Percentiles rank a stretch among this genome's conserved stretches.
Conservation (phyloP, 2,329 filamentous ascomycete species). For the Fusarium nanum region DNA sequence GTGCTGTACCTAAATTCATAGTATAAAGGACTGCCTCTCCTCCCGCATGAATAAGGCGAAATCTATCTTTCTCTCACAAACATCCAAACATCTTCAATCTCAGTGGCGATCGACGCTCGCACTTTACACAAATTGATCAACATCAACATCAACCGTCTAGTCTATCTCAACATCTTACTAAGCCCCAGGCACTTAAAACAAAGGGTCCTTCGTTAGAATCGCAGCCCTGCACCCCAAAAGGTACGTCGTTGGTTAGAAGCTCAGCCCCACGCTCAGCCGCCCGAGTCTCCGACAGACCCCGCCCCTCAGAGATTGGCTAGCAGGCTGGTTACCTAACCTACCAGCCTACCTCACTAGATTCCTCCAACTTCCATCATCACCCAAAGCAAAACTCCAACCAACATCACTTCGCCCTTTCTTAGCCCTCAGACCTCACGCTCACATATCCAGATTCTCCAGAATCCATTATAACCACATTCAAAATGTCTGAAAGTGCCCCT, state of each 20-base stretch:
- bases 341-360: conserved; percentile 29
- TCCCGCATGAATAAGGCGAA: neutral
- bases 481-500: conserved; percentile 53
- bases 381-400: conserved; percentile 20
- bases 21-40: conserved; percentile 8
- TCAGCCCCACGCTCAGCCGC: conserved; percentile 34
- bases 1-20: neutral
- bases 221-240: conserved; percentile 33
- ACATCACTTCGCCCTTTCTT: neutral
- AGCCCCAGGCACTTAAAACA: conserved; percentile 13
- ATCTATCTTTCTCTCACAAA: neutral
- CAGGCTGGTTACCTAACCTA: conserved; percentile 22
- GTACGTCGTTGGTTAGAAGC: conserved; percentile 31
- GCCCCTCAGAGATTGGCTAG: conserved; percentile 43
- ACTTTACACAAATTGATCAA: neutral
- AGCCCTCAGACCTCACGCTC: conserved; percentile 3
- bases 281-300: conserved; percentile 30
- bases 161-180: conserved; percentile 5
- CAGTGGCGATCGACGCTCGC: neutral
- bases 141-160: neutral
- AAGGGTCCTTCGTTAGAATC: conserved; percentile 19
- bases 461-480: conserved; percentile 30
- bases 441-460: conserved; percentile 11
- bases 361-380: conserved; percentile 43
- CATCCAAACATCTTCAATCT: neutral